Evolutionary conservation across 345 rosid species (phyloP), one percentile per base, ranked within the genome.

Genomic region (Iberis pinnata): DNA sequence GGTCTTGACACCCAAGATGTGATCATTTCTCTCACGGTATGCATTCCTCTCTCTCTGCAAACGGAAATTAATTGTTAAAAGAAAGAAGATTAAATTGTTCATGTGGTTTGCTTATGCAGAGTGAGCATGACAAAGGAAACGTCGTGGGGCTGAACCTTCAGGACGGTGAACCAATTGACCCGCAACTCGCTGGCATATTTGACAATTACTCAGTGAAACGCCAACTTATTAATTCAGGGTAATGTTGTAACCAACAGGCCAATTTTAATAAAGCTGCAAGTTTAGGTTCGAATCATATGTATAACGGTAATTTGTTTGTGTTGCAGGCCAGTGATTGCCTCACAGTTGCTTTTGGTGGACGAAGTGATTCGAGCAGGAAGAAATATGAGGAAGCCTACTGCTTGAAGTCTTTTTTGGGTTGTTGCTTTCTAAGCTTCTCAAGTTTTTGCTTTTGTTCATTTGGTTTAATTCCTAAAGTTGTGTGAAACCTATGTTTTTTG

Each of bases 301-400:
- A n/a, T n/a, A n/a, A n/a, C n/a, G n/a, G n/a, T n/a, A n/a, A n/a
- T n/a, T n/a, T n/a, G n/a, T n/a, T n/a, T n/a, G n/a, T 56, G 26
- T 67, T 70, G 68, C 84, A 90, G 98, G 77, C 96, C 96, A 32
- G 92, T 90, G 41, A 90, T 87, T 45, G 84, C 93, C 6, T 90
- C 98, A 6, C 98, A 90, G 74, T 70, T 90, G 73, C 85, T 90
- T 5, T 73, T 81, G 81, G 96, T 90, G 25, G 98, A 90, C 68
- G 96, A 90, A 76, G 98, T 90, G 41, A 90, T 93, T 27, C 88
- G 99, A 2, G 99, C 99, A 39, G 97, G 97, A 29, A 87, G 97
- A 29, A 93, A 93, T 61, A 93, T 93, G 99, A 75, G 97, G 78
- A 93, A 88, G 78, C 99, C 99, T 66, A 80, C 53, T 67, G 69